Evolutionary conservation across 1,139 yeast species (phyloP).

Genomic region (Blastobotrys illinoisensis): DNA sequence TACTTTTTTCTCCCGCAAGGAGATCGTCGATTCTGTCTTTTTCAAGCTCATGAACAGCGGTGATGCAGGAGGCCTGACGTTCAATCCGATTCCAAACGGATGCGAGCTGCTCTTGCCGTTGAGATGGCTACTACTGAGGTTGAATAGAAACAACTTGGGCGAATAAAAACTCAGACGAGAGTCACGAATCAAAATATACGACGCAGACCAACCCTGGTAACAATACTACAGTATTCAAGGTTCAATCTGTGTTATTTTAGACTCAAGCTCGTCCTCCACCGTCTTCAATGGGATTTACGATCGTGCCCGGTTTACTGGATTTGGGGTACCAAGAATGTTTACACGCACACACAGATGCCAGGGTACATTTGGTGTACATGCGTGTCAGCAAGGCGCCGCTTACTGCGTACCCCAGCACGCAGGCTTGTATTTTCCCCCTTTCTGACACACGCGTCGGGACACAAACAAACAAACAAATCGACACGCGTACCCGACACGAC

Average conservation of each 20-base stretch:
- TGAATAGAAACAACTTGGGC: neutral
- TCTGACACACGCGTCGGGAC: neutral
- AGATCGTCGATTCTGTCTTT: slow-evolving; percentile 16
- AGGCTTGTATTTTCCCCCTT: neutral
- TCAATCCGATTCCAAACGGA: neutral
- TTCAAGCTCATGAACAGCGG: slow-evolving; percentile 13
- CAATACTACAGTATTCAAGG: neutral
- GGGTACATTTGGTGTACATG: neutral
- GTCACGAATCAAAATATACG: neutral
- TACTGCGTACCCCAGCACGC: neutral
- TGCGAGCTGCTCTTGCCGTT: neutral
- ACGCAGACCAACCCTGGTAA: neutral
- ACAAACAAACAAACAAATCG: neutral
- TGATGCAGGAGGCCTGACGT: neutral
- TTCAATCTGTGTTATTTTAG: neutral
- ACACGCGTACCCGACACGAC: neutral
- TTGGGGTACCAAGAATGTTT: neutral
- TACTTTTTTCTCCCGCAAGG: slow-evolving; percentile 12
- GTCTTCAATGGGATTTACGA: neutral
- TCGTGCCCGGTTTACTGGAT: neutral
- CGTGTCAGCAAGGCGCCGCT: neutral
- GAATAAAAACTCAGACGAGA: neutral
- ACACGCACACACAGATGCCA: neutral
- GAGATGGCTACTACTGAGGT: neutral
- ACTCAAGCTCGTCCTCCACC: neutral